These are phyloP conservation scores for Agrocybe praecox DNA, from an alignment of 768 basidiomycete genomes.

Conservation along the genomic window DNA sequence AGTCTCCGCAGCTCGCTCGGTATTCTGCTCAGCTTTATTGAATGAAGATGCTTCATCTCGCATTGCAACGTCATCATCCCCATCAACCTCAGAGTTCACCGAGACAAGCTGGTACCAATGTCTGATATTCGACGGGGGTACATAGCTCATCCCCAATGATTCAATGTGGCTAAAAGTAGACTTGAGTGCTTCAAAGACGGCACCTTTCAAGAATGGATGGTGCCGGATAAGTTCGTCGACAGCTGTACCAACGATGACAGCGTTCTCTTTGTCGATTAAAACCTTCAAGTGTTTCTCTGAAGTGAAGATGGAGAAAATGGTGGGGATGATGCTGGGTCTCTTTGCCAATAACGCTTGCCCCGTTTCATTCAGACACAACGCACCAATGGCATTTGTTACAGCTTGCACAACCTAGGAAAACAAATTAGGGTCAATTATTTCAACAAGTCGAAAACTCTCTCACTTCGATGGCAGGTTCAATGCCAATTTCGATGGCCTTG, in stretches of 20 bases:
- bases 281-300: constrained; percentile 82
- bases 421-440: constrained; percentile 1
- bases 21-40: constrained; percentile 9
- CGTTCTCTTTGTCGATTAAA: constrained; percentile 91
- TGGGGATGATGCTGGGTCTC: constrained; percentile 81
- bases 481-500: constrained; percentile 76
- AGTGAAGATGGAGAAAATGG: constrained; percentile 85
- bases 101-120: constrained; percentile 67
- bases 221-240: constrained; percentile 97
- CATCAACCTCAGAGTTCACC: constrained; percentile 12
- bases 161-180: constrained; percentile 74
- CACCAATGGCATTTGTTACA: constrained; percentile 94
- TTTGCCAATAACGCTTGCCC: constrained; percentile 82
- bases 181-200: constrained; percentile 79
- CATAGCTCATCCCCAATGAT: constrained; percentile 65
- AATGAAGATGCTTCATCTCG: constrained; percentile 35
- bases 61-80: constrained; percentile 49
- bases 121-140: constrained; percentile 55
- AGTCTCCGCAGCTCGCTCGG: constrained; percentile 15
- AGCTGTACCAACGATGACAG: constrained; percentile 83
- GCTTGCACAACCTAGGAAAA: constrained; percentile 80
- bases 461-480: constrained; percentile 90
- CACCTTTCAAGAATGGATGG: constrained; percentile 82
- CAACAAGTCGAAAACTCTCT: constrained; percentile 3
- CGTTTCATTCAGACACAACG: constrained; percentile 89